Evolutionary conservation across 1,284 basidiomycete genomes (phyloP).

Genomic region (Grifola frondosa): DNA sequence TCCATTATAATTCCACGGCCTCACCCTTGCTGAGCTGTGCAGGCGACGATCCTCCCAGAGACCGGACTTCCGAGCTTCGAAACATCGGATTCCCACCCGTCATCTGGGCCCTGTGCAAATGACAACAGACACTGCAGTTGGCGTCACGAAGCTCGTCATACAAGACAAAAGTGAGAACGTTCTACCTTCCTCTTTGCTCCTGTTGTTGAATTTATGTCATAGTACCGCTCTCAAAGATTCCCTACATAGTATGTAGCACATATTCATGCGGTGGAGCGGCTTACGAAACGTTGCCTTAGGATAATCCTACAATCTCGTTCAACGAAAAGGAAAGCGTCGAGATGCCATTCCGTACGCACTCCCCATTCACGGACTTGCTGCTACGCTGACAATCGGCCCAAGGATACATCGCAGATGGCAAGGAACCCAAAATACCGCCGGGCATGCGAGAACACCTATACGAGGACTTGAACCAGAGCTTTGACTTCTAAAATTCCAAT

Average conservation of each 20-base stretch:
- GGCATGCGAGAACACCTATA: conserved; percentile 87
- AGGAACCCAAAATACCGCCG: conserved; percentile 76
- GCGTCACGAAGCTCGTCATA: conserved; percentile 88
- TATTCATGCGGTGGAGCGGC: neutral
- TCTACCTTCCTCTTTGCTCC: neutral
- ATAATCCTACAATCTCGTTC: conserved; percentile 86
- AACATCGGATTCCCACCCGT: conserved; percentile 81
- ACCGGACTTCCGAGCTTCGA: conserved; percentile 86
- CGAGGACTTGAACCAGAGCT: conserved; percentile 83
- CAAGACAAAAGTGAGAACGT: conserved; percentile 61
- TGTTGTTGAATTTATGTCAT: conserved; percentile 1
- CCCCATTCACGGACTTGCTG: neutral
- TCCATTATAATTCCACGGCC: neutral
- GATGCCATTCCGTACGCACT: conserved; percentile 71
- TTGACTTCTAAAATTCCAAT: conserved; percentile 83
- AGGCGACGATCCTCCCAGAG: conserved; percentile 90
- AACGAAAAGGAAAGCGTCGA: conserved; percentile 84
- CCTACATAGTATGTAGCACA: conserved; percentile 58
- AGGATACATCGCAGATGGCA: conserved; percentile 61
- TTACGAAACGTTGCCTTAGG: conserved; percentile 50
- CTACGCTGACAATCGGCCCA: conserved; percentile 8
- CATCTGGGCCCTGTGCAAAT: conserved; percentile 89
- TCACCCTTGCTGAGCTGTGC: neutral
- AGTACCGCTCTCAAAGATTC: conserved; percentile 71
- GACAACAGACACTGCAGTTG: conserved; percentile 97